Percentiles rank a stretch among this genome's conserved stretches.
Conservation (phyloP, 164 flowering plant species). For the Tetrastigma voinierianum region DNA sequence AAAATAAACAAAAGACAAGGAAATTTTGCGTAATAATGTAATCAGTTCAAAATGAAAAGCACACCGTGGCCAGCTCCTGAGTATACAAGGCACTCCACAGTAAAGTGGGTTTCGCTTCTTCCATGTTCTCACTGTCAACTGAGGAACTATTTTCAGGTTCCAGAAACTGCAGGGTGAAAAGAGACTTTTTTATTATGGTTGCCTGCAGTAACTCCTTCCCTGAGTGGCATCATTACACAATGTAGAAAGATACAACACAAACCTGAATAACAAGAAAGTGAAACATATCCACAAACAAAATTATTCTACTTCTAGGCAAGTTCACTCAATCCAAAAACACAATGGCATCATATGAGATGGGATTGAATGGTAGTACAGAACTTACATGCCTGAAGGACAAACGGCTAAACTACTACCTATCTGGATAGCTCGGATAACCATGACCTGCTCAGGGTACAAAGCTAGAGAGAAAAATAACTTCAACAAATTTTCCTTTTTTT, state of each 20-base stretch:
- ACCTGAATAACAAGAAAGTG: slow-evolving; percentile 47
- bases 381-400: slow-evolving; percentile 86
- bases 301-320: not conserved
- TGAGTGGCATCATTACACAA: slow-evolving; percentile 52
- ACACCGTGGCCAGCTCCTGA: slow-evolving; percentile 65
- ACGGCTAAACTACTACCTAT: slow-evolving; percentile 61
- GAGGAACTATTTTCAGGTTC: slow-evolving; percentile 25
- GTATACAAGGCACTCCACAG: slow-evolving; percentile 75
- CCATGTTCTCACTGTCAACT: slow-evolving; percentile 23
- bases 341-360: not conserved
- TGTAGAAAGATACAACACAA: slow-evolving; percentile 68
- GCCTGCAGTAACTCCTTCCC: slow-evolving; percentile 54
- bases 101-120: slow-evolving; percentile 44
- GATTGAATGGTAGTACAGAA: slow-evolving; percentile 6
- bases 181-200: slow-evolving; percentile 56
- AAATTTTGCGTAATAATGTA: not conserved
- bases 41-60: slow-evolving; percentile 12
- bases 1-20: no score
- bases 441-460: slow-evolving; percentile 66
- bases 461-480: slow-evolving; percentile 42
- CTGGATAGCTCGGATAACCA: slow-evolving; percentile 75
- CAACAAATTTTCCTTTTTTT: slow-evolving; percentile 1
- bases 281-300: not conserved
- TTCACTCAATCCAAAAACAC: not conserved
- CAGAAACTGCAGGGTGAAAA: slow-evolving; percentile 32